Evolutionary conservation across 2,329 filamentous ascomycete species (phyloP), one percentile per base, ranked within the genome.

Genomic region (Cytospora schulzeri): DNA sequence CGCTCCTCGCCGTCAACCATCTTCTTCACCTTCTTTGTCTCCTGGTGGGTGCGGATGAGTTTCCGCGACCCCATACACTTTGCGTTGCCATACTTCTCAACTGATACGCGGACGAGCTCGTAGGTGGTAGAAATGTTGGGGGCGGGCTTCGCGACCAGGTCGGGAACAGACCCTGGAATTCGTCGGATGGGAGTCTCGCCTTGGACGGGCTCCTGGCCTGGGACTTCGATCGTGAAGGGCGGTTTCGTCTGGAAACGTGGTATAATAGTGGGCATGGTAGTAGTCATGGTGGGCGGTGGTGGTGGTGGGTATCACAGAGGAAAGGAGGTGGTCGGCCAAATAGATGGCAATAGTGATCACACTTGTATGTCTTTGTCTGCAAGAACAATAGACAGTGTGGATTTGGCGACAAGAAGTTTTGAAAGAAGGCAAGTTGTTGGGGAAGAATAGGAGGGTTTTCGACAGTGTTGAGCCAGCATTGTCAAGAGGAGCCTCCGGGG

Each of bases 21-120:
- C 83, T 93, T 95, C 85, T 94, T 95, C 75, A 96, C 81, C 83
- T 92, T 94, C 83, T 94, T 96, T 72, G 87, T 91, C 79, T 96
- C 92, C 70, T 88, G 84, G 76, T 95, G 91, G 41, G 88, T 89
- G 76, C 89, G 85, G 77, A 96, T 79, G 66, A 95, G 83, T 75
- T 85, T 88, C 68, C 92, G 88, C 70, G 85, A 88, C 67, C 90
- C 92, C 69, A 91, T 78, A 65, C 83, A 84, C 75, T 88, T 88
- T 63, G 83, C 79, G 71, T 90, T 87, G 70, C 87, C 88, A 73
- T 82, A 90, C 73, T 87, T 84, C 63, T 80, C 83, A 56, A 89
- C 88, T 66, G 88, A 87, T 68, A 84, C 83, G 71, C 83, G 85
- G 71, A 96, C 81, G 70, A 94, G 86, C 73, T 96, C 92, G 78